Base-by-base conservation (phyloP, 345 rosid species). In the Anastatica hierochuntica region DNA sequence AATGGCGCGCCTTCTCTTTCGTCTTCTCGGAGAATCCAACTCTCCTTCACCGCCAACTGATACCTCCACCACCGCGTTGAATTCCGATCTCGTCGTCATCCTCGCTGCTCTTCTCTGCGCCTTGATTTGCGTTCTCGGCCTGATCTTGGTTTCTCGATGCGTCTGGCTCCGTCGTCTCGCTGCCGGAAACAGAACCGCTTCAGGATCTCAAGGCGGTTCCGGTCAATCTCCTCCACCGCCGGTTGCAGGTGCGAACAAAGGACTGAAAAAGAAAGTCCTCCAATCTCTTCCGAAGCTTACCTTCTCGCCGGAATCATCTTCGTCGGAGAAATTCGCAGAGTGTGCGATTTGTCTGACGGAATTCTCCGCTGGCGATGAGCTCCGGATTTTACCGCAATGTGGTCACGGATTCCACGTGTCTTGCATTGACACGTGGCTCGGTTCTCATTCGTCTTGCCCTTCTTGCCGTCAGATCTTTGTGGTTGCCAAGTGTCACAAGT, bases 61-160 rank as follows among this genome's bases (percentile, higher is more conserved):
- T 27, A 40, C 70, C 14, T 37, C 80, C 41, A 15, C 78, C 27
- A 43, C 77, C 23, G 58, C 82, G 7, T 42, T 68, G 2, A 83
- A 84, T 56, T 77, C 95, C 29, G 98, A 90, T 76, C 86, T 79
- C 69, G 80, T 90, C 13, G 89, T 87, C 14, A 81, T 90, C 65
- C 90, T 90, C n/a, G 96, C 96, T 0, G 87, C 94, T 29, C 92
- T 90, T 20, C 83, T 90, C 60, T 90, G 98, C 67, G 92, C 96
- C 8, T 69, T 90, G 17, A 84, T 84, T 11, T 88, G 95, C 68
- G 85, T 83, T 14, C 79, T 90, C 14, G 98, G 98, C 13, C 75
- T 90, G 34, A 58, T 88, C 33, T 90, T 90, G 1, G 94, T 85
- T 10, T 90, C 95, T 10, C 82, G 89, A 40, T 86, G 97, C 72